These are phyloP conservation scores for sunflower (Helianthus annuus) DNA, from an alignment of 129 eudicot genomes.

Conservation along the genomic window DNA sequence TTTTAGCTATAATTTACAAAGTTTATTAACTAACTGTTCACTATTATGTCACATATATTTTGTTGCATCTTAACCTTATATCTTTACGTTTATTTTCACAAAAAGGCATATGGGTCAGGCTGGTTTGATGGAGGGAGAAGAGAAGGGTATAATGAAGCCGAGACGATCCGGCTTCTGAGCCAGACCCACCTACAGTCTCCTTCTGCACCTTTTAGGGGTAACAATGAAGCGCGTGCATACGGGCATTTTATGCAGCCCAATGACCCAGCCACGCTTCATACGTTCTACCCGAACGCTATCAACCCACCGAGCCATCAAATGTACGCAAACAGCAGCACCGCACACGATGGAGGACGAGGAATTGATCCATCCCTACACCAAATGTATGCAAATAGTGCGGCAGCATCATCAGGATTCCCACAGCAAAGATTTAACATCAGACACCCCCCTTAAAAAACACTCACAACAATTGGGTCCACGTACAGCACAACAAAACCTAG, in stretches of 20 bases:
- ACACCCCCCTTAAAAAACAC: conserved; percentile 18
- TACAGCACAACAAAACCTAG: conserved; percentile 13
- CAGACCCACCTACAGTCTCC: conserved; percentile 57
- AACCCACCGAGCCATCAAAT: conserved; percentile 56
- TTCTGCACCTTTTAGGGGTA: conserved; percentile 32
- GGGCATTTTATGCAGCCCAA: conserved; percentile 41
- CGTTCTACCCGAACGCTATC: conserved; percentile 44
- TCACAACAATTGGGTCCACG: conserved; percentile 44
- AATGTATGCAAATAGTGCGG: conserved; percentile 61
- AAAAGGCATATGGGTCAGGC: conserved; percentile 21
- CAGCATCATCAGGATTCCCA: conserved; percentile 99
- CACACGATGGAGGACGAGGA: conserved; percentile 20
- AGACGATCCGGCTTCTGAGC: conserved; percentile 59
- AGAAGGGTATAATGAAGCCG: conserved; percentile 51
- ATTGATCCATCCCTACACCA: conserved; percentile 37
- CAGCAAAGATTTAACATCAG: conserved; percentile 37
- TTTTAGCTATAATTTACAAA: neutral
- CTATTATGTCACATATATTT: neutral
- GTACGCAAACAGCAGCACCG: conserved; percentile 25
- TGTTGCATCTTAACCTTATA: neutral
- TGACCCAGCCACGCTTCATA: conserved; percentile 42
- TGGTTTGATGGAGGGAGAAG: conserved; percentile 42
- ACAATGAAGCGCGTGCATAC: conserved; percentile 27
- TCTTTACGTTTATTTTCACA: neutral
- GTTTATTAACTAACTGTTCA: neutral